phyloP scores from a whole-genome alignment of 345 rosid species.

The Populus deltoides region DNA sequence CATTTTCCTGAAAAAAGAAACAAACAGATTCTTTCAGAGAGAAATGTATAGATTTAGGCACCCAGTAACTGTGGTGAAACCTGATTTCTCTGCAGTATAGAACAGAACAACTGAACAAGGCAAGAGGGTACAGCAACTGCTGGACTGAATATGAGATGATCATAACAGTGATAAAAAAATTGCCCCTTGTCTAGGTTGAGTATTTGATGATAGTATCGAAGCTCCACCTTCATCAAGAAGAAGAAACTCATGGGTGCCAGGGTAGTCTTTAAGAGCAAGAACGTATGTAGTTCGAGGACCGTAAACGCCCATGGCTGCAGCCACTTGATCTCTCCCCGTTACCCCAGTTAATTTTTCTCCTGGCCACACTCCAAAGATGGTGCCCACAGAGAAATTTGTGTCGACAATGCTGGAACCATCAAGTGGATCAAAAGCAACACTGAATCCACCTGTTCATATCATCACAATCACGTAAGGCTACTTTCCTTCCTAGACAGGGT shows the following conservation, averaged over 20 bases:
- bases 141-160: neutral
- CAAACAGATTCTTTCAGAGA: conserved; percentile 7
- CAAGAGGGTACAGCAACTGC: neutral
- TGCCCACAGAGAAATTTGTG: conserved; percentile 84
- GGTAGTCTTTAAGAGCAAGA: conserved; percentile 73
- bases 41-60: neutral
- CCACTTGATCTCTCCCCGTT: conserved; percentile 80
- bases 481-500: neutral
- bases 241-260: conserved; percentile 96
- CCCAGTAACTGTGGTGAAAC: neutral
- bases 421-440: conserved; percentile 90
- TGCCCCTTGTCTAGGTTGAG: neutral
- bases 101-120: neutral
- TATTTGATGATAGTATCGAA: neutral
- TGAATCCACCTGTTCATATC: conserved; percentile 64
- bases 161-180: neutral
- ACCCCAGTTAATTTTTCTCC: conserved; percentile 87
- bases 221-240: conserved; percentile 92
- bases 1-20: conserved; percentile 65
- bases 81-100: neutral
- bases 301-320: conserved; percentile 91
- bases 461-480: conserved; percentile 1
- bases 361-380: conserved; percentile 98
- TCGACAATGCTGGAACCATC: conserved; percentile 85
- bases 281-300: conserved; percentile 95